Evolutionary conservation across 805 yeast species (phyloP).

Genomic region (Metschnikowia bowlesiae): DNA sequence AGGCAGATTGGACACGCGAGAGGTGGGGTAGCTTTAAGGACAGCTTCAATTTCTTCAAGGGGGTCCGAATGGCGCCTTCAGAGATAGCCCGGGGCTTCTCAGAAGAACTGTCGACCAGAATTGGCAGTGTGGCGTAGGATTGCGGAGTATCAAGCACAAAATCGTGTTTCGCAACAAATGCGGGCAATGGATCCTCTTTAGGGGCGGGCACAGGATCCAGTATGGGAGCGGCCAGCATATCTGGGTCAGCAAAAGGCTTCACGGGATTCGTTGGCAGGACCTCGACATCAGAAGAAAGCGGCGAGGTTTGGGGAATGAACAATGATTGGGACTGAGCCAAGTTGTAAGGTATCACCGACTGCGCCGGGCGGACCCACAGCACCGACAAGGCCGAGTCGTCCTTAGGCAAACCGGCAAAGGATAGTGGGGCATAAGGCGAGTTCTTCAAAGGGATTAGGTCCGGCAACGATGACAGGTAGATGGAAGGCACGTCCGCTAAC

Average conservation of each 20-base stretch:
- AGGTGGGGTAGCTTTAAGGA: slow-evolving; percentile 22
- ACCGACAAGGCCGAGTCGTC: slow-evolving; percentile 6
- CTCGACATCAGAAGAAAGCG: neutral
- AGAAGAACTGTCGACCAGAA: neutral
- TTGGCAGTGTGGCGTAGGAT: neutral
- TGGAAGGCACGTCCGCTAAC: neutral
- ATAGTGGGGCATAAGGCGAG: neutral
- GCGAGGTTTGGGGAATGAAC: neutral
- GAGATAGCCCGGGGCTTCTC: neutral
- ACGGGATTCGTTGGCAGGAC: neutral
- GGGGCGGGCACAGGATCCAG: neutral
- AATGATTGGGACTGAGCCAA: neutral
- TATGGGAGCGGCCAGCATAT: neutral
- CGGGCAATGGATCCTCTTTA: neutral
- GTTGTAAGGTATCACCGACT: neutral
- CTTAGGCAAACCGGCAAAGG: slow-evolving; percentile 1
- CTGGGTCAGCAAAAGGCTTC: neutral
- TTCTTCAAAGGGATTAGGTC: neutral
- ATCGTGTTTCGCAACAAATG: neutral
- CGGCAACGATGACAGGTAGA: slow-evolving; percentile 3
- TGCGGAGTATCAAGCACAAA: too few species aligned
- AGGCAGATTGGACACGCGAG: slow-evolving; percentile 23
- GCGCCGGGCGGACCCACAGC: slow-evolving; percentile 8
- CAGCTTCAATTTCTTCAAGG: slow-evolving; percentile 19
- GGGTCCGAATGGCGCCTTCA: slow-evolving; percentile 6